Percentiles rank a stretch among this genome's conserved stretches.
Conservation (phyloP, 202 grass and related monocot genomes). For the Elaeis oleifera region DNA sequence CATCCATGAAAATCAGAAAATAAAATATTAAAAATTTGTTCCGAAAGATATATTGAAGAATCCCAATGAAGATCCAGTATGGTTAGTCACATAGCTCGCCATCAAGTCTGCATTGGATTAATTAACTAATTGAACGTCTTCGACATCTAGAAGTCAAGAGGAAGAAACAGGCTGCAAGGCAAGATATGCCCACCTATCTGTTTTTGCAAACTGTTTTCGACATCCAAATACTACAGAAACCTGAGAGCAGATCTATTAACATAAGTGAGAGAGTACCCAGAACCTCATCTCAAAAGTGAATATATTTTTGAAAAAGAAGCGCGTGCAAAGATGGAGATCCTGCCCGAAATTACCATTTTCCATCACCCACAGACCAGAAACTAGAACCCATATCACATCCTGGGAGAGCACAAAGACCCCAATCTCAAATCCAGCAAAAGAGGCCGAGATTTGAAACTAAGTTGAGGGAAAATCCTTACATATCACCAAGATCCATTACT, state of each 20-base stretch:
- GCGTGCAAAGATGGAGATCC: conserved; percentile 27
- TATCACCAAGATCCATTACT: not conserved
- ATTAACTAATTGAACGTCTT: not conserved
- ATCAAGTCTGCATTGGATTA: too few species aligned
- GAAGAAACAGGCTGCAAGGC: conserved; percentile 22
- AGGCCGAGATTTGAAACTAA: conserved; percentile 4
- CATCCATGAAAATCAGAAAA: too few species aligned
- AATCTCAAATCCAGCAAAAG: conserved; percentile 16
- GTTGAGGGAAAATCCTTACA: conserved; percentile 5
- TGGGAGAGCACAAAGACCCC: not conserved
- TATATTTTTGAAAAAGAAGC: conserved; percentile 3
- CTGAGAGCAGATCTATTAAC: conserved; percentile 9
- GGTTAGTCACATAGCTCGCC: not conserved
- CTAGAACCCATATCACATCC: not conserved
- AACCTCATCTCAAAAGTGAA: conserved; percentile 11
- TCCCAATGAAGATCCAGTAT: not conserved
- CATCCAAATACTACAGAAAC: conserved; percentile 11
- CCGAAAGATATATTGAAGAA: not conserved
- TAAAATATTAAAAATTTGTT: too few species aligned
- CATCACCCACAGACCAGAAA: not conserved
- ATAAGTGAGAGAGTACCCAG: not conserved
- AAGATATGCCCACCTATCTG: not conserved
- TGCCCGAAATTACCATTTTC: conserved; percentile 24
- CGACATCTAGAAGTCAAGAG: not conserved
- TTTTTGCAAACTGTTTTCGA: not conserved